A percentile compares a stretch with the other conserved stretches of the same genome.
These are phyloP conservation scores for Eimeria necatrix DNA, from an alignment of 169 alveolate genomes.

Conservation along the genomic window DNA sequence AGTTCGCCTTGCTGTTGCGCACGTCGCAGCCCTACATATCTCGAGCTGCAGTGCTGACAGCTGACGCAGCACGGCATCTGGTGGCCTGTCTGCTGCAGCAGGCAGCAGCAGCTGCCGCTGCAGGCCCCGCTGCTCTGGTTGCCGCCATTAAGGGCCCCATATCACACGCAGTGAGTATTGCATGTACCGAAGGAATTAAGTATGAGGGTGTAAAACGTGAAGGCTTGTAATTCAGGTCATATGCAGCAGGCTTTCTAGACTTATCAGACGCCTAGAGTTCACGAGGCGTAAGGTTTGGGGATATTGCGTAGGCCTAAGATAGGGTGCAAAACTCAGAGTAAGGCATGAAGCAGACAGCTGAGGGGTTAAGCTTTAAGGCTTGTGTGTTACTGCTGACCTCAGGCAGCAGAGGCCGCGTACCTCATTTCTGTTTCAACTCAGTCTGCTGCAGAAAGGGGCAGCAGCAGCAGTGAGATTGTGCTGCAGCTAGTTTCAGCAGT, in stretches of 20 bases:
- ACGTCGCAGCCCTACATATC: not conserved
- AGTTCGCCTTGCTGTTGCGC: slow-evolving; percentile 27
- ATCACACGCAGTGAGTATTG: slow-evolving; percentile 43
- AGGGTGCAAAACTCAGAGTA: too few relatives aligned
- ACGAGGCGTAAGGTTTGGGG: too few relatives aligned
- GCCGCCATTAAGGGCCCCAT: slow-evolving; percentile 36
- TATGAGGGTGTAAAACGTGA: too few relatives aligned
- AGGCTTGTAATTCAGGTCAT: too few relatives aligned
- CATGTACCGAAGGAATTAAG: too few relatives aligned
- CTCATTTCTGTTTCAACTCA: not conserved
- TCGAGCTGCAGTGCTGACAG: slow-evolving; percentile 39
- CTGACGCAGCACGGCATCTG: slow-evolving; percentile 56
- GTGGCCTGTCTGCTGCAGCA: slow-evolving; percentile 39
- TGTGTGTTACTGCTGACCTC: slow-evolving; percentile 9
- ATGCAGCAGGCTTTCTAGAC: too few relatives aligned
- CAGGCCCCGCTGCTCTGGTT: slow-evolving; percentile 22
- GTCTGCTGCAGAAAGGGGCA: slow-evolving; percentile 22
- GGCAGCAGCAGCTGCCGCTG: slow-evolving; percentile 56
- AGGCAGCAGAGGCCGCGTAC: slow-evolving; percentile 56
- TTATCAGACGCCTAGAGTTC: too few relatives aligned
- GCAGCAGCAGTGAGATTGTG: slow-evolving; percentile 15
- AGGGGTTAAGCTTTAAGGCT: not conserved
- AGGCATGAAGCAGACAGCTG: not conserved
- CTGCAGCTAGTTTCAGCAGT: slow-evolving; percentile 44
- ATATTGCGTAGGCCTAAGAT: too few relatives aligned